Evolutionary conservation across 495 filamentous ascomycete species (phyloP), one percentile per base, ranked within the genome.

Genomic region (Penicillium herquei): DNA sequence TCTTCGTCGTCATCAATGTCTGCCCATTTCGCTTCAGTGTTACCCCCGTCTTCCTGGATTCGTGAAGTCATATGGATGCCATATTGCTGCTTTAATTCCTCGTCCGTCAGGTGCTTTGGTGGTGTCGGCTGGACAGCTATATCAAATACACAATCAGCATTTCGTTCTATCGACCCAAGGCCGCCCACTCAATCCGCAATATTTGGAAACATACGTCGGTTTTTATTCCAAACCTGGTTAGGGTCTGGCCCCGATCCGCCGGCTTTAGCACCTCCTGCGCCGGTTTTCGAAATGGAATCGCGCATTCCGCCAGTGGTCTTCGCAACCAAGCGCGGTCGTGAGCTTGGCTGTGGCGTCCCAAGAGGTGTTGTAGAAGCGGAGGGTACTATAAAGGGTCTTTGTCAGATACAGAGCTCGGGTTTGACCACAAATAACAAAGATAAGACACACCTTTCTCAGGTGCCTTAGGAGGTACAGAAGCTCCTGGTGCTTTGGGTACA

Each of bases 1-100:
- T 98, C 94, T 67, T 97, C 92, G 59, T 99, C 94, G 54, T 99
- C 94, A 55, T 98, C 94, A 54, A 98, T 97, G 75, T 99, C 94
- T 14, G 95, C 94, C 94, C 94, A 99, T 67, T 91, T 93, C 13
- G 91, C 84, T 49, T 93, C 90, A 55, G 92, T 92, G 13, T 88
- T 86, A 40, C 81, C 83, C 12, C 84, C 83, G 63, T 98, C 92
- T 51, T 90, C 82, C 48, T 92, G 88, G 18, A 99, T 84, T 51
- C 94, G 85, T 40, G 85, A 95, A 9, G 94, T 95, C 74, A 99
- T 83, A 70, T 99, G 94, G 53, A 99, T 99, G 12, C 94, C 94
- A 68, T 89, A 92, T 68, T 92, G 91, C 62, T 95, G 88, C 66
- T 96, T 95, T 34, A 99, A 79, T 55, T 99, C 95, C 70, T 99